Base-by-base conservation (phyloP, 2,329 filamentous ascomycete genomes). In the Incumbomyces delicatus region DNA sequence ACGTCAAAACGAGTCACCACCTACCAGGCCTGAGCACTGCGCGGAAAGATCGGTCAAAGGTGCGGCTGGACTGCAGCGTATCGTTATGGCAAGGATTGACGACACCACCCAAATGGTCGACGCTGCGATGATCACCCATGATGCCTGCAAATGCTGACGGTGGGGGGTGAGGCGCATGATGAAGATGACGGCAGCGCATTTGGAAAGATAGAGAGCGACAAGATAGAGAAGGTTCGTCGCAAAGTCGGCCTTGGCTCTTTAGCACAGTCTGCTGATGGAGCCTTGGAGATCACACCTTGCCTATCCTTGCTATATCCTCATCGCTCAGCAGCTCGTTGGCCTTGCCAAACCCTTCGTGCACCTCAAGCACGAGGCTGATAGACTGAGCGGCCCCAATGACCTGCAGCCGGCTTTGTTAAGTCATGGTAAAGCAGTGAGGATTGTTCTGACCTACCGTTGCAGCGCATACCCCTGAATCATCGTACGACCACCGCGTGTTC, bases 81-180 rank as follows among this genome's bases (percentile, higher is more conserved):
- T 46, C 5, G 62, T 50, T 16, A 71, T 54, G 2, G 69, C 57
- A 18, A 73, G 56, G 12, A 70, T 47, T 1, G 68, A 68, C 8
- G 64, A 55, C 12, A 70, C 51, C 8, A 64, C 51, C 56, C 69
- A 67, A 14, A 62, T 50, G 2, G 63, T 64, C 12, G 66, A 65
- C 0, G 60, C 50, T 3, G 46, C 60, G 2, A 73, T 55, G 8
- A 66, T 63, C 1, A 52, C 53, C 51, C 61, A 63, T 3, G 66
- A 62, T 2, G 61, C 57, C 12, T 59, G 44, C 10, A 61, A 61
- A 53, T 74, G 71, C 4, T 52, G 53, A 42, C 63, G 64, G 22
- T 68, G 62, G 6, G 68, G 68, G 2, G 69, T 69, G 13, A 74
- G 58, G 4, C 70, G 68, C 16, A 69, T 57, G 44, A 70, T 66